Evolutionary conservation across 2,329 filamentous ascomycete species (phyloP).

Genomic region (Botryotinia narcissicola): DNA sequence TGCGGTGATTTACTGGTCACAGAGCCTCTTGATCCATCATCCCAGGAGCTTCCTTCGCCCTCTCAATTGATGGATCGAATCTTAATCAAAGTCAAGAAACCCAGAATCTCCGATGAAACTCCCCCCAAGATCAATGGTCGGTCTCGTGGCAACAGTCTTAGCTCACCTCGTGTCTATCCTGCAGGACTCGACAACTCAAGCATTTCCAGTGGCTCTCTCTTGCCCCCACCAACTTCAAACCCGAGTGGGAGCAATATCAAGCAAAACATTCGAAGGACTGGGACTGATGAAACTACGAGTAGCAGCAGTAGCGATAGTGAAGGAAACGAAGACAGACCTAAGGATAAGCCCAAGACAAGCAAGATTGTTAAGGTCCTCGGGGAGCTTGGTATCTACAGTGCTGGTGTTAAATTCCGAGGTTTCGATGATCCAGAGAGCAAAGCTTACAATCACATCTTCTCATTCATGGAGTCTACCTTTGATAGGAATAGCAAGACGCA

Average conservation of each 20-base stretch:
- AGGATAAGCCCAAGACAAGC: constrained; percentile 65
- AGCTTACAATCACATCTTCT: constrained; percentile 91
- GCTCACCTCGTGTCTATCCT: constrained; percentile 70
- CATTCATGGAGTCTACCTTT: constrained; percentile 88
- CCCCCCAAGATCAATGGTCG: constrained; percentile 49
- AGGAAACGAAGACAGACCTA: constrained; percentile 49
- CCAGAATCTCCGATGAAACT: constrained; percentile 43
- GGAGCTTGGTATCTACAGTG: constrained; percentile 75
- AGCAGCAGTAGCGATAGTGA: constrained; percentile 77
- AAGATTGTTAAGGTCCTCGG: constrained; percentile 84
- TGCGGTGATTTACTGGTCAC: constrained; percentile 79
- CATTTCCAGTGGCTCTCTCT: constrained; percentile 51
- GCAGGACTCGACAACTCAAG: constrained; percentile 56
- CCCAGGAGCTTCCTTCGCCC: constrained; percentile 73
- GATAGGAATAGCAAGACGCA: constrained; percentile 73
- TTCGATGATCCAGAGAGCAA: constrained; percentile 78
- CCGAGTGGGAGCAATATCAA: constrained; percentile 23
- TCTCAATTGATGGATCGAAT: constrained; percentile 81
- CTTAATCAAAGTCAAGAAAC: constrained; percentile 91
- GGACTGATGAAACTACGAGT: constrained; percentile 55
- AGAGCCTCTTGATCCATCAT: constrained; percentile 68
- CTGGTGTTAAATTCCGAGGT: constrained; percentile 75
- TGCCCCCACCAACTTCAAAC: constrained; percentile 41
- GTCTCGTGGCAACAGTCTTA: constrained; percentile 67
- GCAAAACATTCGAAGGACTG: constrained; percentile 34